phyloP scores from a whole-genome alignment of 805 yeast species.

The Saccharomycopsis sp. region DNA sequence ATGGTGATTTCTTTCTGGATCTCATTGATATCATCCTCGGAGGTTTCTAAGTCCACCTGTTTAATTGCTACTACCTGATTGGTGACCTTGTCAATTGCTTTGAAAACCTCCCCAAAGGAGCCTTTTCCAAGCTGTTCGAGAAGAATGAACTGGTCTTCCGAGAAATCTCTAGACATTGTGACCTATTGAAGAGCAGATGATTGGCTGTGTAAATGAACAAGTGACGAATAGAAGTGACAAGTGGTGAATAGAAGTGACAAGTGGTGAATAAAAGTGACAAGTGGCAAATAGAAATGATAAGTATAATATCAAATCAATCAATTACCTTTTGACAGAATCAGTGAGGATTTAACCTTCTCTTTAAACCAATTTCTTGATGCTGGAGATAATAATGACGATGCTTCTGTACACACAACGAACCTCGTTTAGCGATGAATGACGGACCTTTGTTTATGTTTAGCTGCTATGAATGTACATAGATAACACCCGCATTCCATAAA shows the following conservation, averaged over 20 bases:
- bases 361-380: not conserved
- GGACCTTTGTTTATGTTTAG: not conserved
- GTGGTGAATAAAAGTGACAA: not conserved
- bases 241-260: not conserved
- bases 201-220: not conserved
- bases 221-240: not conserved
- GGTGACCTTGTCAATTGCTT: slow-evolving; percentile 44
- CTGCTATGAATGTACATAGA: not conserved
- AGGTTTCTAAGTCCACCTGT: slow-evolving; percentile 64
- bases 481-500: not conserved
- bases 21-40: slow-evolving; percentile 62
- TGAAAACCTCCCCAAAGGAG: slow-evolving; percentile 71
- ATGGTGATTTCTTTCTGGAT: slow-evolving; percentile 68
- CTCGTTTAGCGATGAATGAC: not conserved
- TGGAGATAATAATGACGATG: not conserved
- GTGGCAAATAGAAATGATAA: not conserved
- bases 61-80: slow-evolving; percentile 35
- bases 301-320: no score
- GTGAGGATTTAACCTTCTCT: not conserved
- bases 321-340: not conserved
- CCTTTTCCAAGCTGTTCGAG: slow-evolving; percentile 64
- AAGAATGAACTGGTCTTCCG: slow-evolving; percentile 41
- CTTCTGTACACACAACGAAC: not conserved
- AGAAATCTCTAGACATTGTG: slow-evolving; percentile 24
- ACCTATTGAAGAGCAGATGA: not conserved